phyloP scores from a whole-genome alignment of 495 filamentous ascomycete species.

The Penicillium chermesinum region DNA sequence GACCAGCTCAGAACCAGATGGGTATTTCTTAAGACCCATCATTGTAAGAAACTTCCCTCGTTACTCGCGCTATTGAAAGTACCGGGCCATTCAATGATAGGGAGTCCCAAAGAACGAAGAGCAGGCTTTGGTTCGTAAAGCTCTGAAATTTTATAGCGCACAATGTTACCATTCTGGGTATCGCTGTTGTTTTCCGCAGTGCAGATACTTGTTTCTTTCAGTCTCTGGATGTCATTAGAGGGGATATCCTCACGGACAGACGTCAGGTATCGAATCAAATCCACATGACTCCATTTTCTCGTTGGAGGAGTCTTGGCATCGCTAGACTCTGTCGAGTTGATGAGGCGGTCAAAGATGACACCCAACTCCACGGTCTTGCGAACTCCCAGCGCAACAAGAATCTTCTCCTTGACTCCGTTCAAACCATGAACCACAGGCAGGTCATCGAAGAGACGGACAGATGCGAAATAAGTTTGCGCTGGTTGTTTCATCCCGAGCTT shows the following conservation, averaged over 20 bases:
- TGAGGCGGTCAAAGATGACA: slow-evolving; percentile 83
- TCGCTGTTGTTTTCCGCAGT: slow-evolving; percentile 58
- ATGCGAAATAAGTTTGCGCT: slow-evolving; percentile 83
- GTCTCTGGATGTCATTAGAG: slow-evolving; percentile 68
- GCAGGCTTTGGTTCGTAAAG: slow-evolving; percentile 77
- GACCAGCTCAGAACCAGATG: slow-evolving; percentile 64
- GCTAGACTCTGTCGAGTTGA: slow-evolving; percentile 46
- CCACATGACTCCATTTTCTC: slow-evolving; percentile 81
- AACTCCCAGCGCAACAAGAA: slow-evolving; percentile 72
- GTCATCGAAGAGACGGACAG: slow-evolving; percentile 89
- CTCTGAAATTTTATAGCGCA: slow-evolving; percentile 73
- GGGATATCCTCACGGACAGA: slow-evolving; percentile 91
- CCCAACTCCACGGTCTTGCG: slow-evolving; percentile 83
- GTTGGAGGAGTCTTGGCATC: slow-evolving; percentile 33
- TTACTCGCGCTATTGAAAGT: slow-evolving; percentile 53
- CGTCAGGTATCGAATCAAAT: slow-evolving; percentile 88
- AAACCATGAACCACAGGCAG: slow-evolving; percentile 74
- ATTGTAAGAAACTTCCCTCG: slow-evolving; percentile 69
- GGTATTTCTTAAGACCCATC: slow-evolving; percentile 67
- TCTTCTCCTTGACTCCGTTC: slow-evolving; percentile 79
- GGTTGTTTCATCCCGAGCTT: slow-evolving; percentile 87
- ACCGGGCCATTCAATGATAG: slow-evolving; percentile 81
- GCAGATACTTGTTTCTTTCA: slow-evolving; percentile 73
- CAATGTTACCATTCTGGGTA: slow-evolving; percentile 28
- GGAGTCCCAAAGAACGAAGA: slow-evolving; percentile 63